These are phyloP conservation scores for Lobosporangium transversale DNA, from an alignment of 192 early-diverging fungal genomes.

Conservation along the genomic window DNA sequence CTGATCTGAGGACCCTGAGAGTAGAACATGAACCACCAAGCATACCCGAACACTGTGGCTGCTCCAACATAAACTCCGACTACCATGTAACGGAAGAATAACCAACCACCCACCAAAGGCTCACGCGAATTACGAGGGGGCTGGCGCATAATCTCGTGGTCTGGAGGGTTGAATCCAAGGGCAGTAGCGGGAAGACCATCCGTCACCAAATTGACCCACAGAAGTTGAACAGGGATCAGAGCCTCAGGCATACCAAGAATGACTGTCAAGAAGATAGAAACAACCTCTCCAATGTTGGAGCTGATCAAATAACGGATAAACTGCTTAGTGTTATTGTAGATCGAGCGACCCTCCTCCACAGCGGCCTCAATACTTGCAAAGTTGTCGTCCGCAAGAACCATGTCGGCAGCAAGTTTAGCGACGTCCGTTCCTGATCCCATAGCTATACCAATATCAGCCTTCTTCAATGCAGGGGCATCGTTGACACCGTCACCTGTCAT, in stretches of 20 bases:
- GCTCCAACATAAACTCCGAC: conserved; percentile 92
- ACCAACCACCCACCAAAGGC: conserved; percentile 92
- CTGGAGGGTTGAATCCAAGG: conserved; percentile 97
- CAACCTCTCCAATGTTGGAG: conserved; percentile 99
- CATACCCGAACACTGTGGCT: conserved; percentile 96
- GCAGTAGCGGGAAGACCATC: conserved; percentile 98
- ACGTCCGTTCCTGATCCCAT: conserved; percentile 99
- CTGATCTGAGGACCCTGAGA: conserved; percentile 85
- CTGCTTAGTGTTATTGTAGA: conserved; percentile 99
- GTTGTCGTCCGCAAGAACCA: conserved; percentile 99
- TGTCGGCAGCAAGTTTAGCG: conserved; percentile 97
- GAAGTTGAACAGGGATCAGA: conserved; percentile 95
- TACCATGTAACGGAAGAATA: conserved; percentile 95
- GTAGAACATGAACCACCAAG: conserved; percentile 99
- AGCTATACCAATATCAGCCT: conserved; percentile 98
- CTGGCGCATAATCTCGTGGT: conserved; percentile 95
- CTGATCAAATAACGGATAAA: conserved; percentile 98
- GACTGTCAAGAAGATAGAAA: conserved; percentile 96
- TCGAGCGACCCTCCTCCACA: conserved; percentile 96
- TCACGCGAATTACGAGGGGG: conserved; percentile 87
- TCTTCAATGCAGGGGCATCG: conserved; percentile 97
- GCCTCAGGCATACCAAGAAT: conserved; percentile 97
- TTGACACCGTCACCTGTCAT: conserved; percentile 99
- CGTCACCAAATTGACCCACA: conserved; percentile 99
- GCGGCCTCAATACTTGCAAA: conserved; percentile 98